Base-by-base conservation (phyloP, 345 rosid species). In the Boechera divaricarpa region DNA sequence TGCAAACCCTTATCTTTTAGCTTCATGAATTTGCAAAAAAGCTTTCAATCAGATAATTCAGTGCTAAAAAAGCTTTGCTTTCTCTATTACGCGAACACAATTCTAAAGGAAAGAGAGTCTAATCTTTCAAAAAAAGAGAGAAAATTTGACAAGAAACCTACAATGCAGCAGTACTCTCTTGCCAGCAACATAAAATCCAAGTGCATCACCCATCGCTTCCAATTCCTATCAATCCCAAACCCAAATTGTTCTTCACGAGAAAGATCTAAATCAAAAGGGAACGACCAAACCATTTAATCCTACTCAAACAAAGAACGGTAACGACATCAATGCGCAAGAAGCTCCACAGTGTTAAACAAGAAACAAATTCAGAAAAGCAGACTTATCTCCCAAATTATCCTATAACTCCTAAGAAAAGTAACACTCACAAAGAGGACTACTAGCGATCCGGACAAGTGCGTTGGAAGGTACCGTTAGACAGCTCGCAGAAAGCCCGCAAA, bases 381-480 rank as follows among this genome's bases (percentile, higher is more conserved):
- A 42, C 33, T 70, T 0, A 5, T 53, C 45, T 63, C 41, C 44
- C 62, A 63, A n/a, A 2, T 72, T 65, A 69, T 44, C 48, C 63
- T 74, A 63, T 38, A 44, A 65, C 56, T 81, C 95, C 87, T 85
- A 86, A 75, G 86, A 77, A 82, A 79, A 75, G 81, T 80, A 86
- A 82, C 85, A 92, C 93, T 89, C 97, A 94, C 98, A 87, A 91
- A 90, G 90, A 83, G 63, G 79, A 89, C 82, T 77, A 92, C 52
- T 95, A 95, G 97, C 99, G 96, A 89, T 95, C 99, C 81, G 74
- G 97, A 95, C 98, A 92, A 90, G 98, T 80, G 74, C 96, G 91
- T 82, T 79, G 52, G 90, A 92, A 89, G 98, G 92, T 95, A 95
- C 99, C 99, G 58, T 95, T 90, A 88, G 90, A 87, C 90, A 95